Evolutionary conservation across 257 asterid species (phyloP).

Genomic region (Coffea canephora): DNA sequence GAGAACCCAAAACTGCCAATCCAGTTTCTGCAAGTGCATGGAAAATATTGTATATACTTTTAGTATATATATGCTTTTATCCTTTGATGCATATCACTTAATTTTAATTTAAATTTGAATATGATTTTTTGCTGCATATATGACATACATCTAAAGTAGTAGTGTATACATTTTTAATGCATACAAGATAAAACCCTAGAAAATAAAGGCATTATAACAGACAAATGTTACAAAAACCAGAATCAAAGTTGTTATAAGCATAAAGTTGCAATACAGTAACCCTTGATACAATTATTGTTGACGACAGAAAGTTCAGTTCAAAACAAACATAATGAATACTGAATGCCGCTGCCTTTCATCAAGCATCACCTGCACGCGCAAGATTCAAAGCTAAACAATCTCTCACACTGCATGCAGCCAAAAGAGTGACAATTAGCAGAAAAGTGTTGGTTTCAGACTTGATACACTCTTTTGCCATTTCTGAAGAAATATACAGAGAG

Average conservation of each 20-base stretch:
- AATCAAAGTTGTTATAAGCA: background rate
- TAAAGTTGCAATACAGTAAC: background rate
- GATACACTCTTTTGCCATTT: background rate
- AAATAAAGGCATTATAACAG: background rate
- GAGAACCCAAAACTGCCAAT: background rate
- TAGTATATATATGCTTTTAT: too few relatives aligned
- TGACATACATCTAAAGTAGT: too few relatives aligned
- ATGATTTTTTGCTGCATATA: too few relatives aligned
- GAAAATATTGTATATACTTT: too few relatives aligned
- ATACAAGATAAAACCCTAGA: too few relatives aligned
- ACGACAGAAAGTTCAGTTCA: slow-evolving; percentile 8
- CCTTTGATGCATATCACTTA: too few relatives aligned
- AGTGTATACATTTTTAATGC: too few relatives aligned
- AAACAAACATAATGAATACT: background rate
- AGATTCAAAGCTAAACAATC: background rate
- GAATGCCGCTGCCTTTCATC: background rate
- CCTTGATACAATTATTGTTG: background rate
- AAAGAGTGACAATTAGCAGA: background rate
- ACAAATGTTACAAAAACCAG: background rate
- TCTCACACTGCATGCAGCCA: background rate
- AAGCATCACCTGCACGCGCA: slow-evolving; percentile 1
- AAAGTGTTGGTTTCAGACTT: background rate
- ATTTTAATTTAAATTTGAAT: too few relatives aligned
- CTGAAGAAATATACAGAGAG: background rate
- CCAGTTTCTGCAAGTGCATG: background rate